phyloP scores from a whole-genome alignment of 148 eudicot species.

The Pouteria glomerata region DNA sequence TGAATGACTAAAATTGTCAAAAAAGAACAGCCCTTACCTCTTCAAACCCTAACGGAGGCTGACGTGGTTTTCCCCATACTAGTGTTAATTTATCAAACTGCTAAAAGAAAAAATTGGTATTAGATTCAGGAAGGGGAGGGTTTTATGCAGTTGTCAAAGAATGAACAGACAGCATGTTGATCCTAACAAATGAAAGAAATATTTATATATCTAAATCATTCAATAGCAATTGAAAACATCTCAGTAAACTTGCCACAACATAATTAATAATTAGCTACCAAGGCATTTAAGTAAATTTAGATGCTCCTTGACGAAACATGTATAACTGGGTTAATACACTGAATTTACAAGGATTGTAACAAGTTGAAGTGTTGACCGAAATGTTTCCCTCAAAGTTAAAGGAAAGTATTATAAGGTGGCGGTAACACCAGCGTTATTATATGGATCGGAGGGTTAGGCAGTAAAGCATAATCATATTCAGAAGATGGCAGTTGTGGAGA shows the following conservation, averaged over 20 bases:
- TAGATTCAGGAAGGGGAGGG: neutral
- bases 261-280: neutral
- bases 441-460: too few species aligned
- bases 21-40: slow-evolving; percentile 48
- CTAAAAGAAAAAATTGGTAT: slow-evolving; percentile 15
- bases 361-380: neutral
- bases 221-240: neutral
- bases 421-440: too few species aligned
- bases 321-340: neutral
- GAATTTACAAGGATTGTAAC: slow-evolving; percentile 2
- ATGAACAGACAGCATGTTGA: neutral
- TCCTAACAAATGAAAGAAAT: neutral
- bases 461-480: too few species aligned
- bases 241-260: neutral
- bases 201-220: neutral
- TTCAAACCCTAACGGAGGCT: slow-evolving; percentile 59
- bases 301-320: neutral
- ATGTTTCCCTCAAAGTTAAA: too few species aligned
- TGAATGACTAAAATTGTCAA: too few species aligned
- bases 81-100: slow-evolving; percentile 72
- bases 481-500: too few species aligned
- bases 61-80: slow-evolving; percentile 93
- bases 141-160: neutral
- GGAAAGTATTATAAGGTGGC: too few species aligned
- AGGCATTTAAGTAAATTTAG: neutral